These are phyloP conservation scores for Metarhizium brunneum DNA, from an alignment of 2,329 filamentous ascomycete species.

Conservation along the genomic window DNA sequence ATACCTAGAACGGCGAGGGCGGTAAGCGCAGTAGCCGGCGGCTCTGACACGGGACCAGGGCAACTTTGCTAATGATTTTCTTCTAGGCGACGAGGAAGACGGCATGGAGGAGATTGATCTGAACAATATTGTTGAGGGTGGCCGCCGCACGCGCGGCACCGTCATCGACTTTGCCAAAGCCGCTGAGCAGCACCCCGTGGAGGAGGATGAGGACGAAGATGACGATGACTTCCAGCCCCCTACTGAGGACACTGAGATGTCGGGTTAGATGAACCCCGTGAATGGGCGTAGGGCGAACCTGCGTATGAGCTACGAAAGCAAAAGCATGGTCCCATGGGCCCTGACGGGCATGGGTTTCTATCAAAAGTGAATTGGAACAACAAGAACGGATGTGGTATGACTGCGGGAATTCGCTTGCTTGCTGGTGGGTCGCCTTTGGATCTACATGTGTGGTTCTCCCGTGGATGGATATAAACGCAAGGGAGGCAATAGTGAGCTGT, in stretches of 20 bases:
- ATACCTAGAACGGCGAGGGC: constrained; percentile 17
- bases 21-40: constrained; percentile 14
- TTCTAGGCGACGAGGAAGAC: constrained; percentile 56
- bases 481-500: neutral
- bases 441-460: neutral
- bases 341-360: neutral
- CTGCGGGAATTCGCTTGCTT: neutral
- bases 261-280: constrained; percentile 17
- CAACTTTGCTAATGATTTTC: constrained; percentile 1
- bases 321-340: neutral
- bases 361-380: neutral
- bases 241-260: constrained; percentile 62
- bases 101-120: constrained; percentile 87
- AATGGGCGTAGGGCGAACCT: neutral
- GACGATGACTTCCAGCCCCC: constrained; percentile 61
- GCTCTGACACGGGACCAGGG: neutral
- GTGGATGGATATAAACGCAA: neutral
- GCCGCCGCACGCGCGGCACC: constrained; percentile 82
- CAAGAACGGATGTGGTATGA: neutral
- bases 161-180: constrained; percentile 91
- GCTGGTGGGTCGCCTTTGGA: neutral
- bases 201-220: constrained; percentile 75
- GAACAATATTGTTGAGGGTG: constrained; percentile 73
- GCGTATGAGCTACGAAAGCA: neutral
- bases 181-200: constrained; percentile 63